Evolutionary conservation across 2,329 filamentous ascomycete species (phyloP).

Genomic region (Phialophora verrucosa): DNA sequence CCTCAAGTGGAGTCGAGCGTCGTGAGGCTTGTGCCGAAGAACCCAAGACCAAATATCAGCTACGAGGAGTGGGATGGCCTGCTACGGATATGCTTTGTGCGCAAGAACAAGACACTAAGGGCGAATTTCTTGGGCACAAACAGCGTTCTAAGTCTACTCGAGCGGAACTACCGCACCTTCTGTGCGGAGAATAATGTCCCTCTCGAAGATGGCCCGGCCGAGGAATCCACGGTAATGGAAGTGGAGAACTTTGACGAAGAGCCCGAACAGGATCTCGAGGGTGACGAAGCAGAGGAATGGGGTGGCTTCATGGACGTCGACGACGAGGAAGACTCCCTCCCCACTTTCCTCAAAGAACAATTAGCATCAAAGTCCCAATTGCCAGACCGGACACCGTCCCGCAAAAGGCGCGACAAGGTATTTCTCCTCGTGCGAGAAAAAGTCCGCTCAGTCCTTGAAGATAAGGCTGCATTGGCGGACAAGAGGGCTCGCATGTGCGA

Average conservation of each 20-base stretch:
- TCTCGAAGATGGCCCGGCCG: slow-evolving; percentile 69
- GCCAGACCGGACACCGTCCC: slow-evolving; percentile 59
- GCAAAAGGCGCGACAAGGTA: slow-evolving; percentile 78
- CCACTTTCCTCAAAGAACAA: slow-evolving; percentile 79
- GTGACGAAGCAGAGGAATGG: slow-evolving; percentile 37
- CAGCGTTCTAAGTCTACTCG: slow-evolving; percentile 80
- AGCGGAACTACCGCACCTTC: slow-evolving; percentile 87
- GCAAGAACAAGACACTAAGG: slow-evolving; percentile 89
- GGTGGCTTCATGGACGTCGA: slow-evolving; percentile 58
- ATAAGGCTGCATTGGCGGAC: slow-evolving; percentile 78
- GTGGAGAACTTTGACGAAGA: slow-evolving; percentile 44
- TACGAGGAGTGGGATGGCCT: slow-evolving; percentile 97
- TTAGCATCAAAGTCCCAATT: slow-evolving; percentile 42
- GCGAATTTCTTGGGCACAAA: slow-evolving; percentile 80
- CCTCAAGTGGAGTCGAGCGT: slow-evolving; percentile 91
- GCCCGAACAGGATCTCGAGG: slow-evolving; percentile 46
- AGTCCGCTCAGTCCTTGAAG: slow-evolving; percentile 81
- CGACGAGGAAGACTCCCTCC: slow-evolving; percentile 67
- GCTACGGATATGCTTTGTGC: slow-evolving; percentile 77
- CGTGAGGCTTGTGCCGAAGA: slow-evolving; percentile 86
- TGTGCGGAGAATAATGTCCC: slow-evolving; percentile 84
- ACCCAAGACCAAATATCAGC: slow-evolving; percentile 81
- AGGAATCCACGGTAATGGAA: slow-evolving; percentile 46
- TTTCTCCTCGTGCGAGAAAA: slow-evolving; percentile 84
- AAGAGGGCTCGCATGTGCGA: slow-evolving; percentile 85